Evolutionary conservation across 139 green algal genomes (phyloP).

Genomic region (Ettlia oleoabundans): DNA sequence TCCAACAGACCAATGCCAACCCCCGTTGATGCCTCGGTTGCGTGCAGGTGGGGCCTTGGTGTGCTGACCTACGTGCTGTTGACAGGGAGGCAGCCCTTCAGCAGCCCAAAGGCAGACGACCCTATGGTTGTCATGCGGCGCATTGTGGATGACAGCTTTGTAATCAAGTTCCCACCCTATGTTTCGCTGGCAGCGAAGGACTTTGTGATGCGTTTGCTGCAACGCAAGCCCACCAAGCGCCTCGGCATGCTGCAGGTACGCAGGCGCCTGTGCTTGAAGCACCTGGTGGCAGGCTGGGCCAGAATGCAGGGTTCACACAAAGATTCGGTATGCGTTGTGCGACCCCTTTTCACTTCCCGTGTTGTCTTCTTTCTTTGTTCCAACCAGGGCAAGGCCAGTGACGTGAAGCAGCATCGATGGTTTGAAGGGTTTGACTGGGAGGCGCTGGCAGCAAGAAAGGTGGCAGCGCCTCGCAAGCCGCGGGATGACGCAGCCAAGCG

Average conservation of each 20-base stretch:
- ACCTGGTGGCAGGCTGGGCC: too few species aligned
- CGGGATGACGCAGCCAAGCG: slow-evolving; percentile 85
- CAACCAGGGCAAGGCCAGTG: slow-evolving; percentile 57
- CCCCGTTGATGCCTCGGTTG: neutral
- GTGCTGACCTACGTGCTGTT: slow-evolving; percentile 97
- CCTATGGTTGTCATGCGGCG: slow-evolving; percentile 97
- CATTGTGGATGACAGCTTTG: slow-evolving; percentile 94
- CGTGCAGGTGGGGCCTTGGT: slow-evolving; percentile 83
- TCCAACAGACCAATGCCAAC: too few species aligned
- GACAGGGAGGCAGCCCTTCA: slow-evolving; percentile 95
- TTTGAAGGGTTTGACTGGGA: slow-evolving; percentile 94
- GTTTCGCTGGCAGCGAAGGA: slow-evolving; percentile 61
- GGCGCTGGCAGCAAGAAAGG: slow-evolving; percentile 75
- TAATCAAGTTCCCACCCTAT: slow-evolving; percentile 94
- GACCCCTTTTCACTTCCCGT: too few species aligned
- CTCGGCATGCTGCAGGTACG: slow-evolving; percentile 88
- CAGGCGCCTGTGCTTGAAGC: neutral
- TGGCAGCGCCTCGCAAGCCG: slow-evolving; percentile 70
- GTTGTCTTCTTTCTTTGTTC: too few species aligned
- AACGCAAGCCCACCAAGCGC: slow-evolving; percentile 87
- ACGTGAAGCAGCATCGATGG: slow-evolving; percentile 94
- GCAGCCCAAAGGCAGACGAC: slow-evolving; percentile 90
- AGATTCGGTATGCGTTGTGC: too few species aligned
- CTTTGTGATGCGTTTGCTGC: slow-evolving; percentile 71
- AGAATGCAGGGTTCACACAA: too few species aligned